phyloP scores from a whole-genome alignment of 2,329 filamentous ascomycete genomes.

The Fusarium sp. region DNA sequence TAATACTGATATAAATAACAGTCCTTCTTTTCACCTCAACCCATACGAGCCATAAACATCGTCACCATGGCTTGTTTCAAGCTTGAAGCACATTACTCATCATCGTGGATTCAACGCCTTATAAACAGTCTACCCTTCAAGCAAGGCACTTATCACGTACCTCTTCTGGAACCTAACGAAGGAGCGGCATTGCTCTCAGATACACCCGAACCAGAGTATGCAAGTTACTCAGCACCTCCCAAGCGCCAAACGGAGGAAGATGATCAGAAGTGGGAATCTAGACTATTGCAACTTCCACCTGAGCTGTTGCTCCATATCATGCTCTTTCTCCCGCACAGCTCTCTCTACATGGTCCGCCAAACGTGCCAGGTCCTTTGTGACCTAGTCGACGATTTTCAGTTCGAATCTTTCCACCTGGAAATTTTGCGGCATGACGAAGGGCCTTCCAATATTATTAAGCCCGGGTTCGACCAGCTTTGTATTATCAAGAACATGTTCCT shows the following conservation, averaged over 20 bases:
- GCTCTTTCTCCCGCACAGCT: not conserved
- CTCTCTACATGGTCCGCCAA: constrained; percentile 11
- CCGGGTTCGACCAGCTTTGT: not conserved
- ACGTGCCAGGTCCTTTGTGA: not conserved
- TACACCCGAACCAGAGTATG: no score
- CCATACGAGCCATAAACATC: not conserved
- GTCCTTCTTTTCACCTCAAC: accelerated
- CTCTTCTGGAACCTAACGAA: accelerated
- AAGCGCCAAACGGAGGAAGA: accelerated
- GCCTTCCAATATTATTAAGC: accelerated
- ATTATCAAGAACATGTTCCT: not conserved
- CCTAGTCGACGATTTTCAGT: not conserved
- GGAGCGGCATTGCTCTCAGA: accelerated
- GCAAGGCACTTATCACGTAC: not conserved
- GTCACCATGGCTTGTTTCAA: not conserved
- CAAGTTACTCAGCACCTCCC: accelerated
- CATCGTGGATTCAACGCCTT: not conserved
- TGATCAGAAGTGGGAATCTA: accelerated
- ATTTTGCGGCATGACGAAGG: not conserved
- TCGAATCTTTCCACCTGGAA: not conserved
- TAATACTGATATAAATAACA: no score
- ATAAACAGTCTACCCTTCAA: accelerated
- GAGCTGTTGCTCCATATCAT: not conserved
- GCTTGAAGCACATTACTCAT: not conserved
- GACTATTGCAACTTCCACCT: not conserved